Evolutionary conservation across 495 filamentous ascomycete genomes (phyloP).

Genomic region (Penicillium chermesinum): DNA sequence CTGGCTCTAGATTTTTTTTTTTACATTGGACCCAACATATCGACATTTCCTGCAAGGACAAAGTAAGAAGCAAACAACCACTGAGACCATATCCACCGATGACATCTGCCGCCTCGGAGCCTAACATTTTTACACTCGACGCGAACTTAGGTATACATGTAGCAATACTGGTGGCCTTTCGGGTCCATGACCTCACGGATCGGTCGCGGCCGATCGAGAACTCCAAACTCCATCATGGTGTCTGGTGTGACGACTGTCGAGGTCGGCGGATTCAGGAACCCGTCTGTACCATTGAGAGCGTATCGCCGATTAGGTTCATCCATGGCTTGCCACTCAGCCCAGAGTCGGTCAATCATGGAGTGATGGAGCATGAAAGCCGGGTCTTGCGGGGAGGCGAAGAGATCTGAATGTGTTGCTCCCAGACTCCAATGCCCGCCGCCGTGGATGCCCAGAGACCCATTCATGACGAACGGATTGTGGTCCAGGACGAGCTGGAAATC

Average conservation of each 20-base stretch:
- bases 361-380: slow-evolving; percentile 57
- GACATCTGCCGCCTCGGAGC: no score
- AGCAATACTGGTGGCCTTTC: slow-evolving; percentile 15
- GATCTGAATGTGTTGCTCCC: slow-evolving; percentile 23
- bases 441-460: slow-evolving; percentile 19
- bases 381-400: slow-evolving; percentile 37
- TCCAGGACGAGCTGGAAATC: slow-evolving; percentile 24
- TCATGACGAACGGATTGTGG: slow-evolving; percentile 14
- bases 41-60: no score
- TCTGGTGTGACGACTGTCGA: slow-evolving; percentile 19
- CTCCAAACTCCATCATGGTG: slow-evolving; percentile 25
- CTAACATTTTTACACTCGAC: no score
- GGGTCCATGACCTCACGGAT: slow-evolving; percentile 29
- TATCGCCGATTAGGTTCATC: slow-evolving; percentile 13
- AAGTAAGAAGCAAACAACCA: no score
- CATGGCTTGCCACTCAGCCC: slow-evolving; percentile 50
- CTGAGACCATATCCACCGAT: no score
- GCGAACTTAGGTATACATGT: slow-evolving; percentile 11
- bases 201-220: slow-evolving; percentile 15
- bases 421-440: slow-evolving; percentile 26
- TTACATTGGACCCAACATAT: no score
- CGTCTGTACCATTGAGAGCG: slow-evolving; percentile 26
- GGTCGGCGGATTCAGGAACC: slow-evolving; percentile 20
- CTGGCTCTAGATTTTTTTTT: no score
- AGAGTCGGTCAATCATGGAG: slow-evolving; percentile 51